phyloP scores from a whole-genome alignment of 169 alveolate species.

The Eimeria zaria region DNA sequence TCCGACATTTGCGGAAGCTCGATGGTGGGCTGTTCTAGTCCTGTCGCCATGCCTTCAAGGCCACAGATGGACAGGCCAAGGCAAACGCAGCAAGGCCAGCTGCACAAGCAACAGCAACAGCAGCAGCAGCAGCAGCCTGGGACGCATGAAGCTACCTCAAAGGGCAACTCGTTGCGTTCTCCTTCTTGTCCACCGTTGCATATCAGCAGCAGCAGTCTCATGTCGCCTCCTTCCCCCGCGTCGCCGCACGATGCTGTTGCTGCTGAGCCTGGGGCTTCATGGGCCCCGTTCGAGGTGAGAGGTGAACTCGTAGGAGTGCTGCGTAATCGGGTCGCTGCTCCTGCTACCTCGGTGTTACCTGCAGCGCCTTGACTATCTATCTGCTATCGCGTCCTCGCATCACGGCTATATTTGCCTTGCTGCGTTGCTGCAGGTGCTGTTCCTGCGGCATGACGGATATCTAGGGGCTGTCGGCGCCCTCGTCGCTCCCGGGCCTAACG shows the following conservation, averaged over 20 bases:
- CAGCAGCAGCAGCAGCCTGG: constrained; percentile 2
- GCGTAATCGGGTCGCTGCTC: not conserved
- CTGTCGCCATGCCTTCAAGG: constrained; percentile 31
- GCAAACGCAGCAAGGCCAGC: not conserved
- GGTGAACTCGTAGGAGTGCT: not conserved
- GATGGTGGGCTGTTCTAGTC: constrained; percentile 6
- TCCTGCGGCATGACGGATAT: constrained; percentile 93
- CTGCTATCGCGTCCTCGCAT: not conserved
- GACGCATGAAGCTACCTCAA: not conserved
- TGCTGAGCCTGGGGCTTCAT: constrained; percentile 46
- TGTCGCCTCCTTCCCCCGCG: constrained; percentile 33
- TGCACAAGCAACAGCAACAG: constrained; percentile 18
- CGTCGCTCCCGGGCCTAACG: constrained; percentile 83
- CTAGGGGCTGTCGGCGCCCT: constrained; percentile 97
- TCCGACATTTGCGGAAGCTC: not conserved
- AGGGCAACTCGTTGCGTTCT: constrained; percentile 1
- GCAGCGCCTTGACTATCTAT: not conserved
- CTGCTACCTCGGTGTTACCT: not conserved
- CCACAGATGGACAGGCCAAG: not conserved
- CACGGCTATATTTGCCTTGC: not conserved
- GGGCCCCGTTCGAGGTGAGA: constrained; percentile 73
- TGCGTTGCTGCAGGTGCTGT: constrained; percentile 86
- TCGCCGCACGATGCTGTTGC: not conserved
- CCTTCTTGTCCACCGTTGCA: constrained; percentile 33
- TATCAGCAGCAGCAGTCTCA: constrained; percentile 22